These are phyloP conservation scores for Torulaspora delbrueckii DNA, from an alignment of 805 yeast species.

Conservation along the genomic window DNA sequence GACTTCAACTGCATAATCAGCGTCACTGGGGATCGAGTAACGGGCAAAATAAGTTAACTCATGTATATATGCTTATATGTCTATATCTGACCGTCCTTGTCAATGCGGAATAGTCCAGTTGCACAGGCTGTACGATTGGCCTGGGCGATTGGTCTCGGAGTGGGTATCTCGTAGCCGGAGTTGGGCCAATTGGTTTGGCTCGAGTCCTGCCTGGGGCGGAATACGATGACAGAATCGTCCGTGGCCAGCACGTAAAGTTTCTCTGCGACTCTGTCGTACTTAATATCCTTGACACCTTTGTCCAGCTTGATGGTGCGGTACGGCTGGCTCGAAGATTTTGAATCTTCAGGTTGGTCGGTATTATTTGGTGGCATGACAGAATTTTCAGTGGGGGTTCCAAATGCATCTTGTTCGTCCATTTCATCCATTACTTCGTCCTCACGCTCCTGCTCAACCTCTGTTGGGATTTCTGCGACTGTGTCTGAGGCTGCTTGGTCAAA, in stretches of 20 bases:
- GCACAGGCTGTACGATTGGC: neutral
- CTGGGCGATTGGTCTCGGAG: neutral
- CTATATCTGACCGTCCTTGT: neutral
- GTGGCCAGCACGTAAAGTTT: conserved; percentile 12
- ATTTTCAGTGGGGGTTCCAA: conserved; percentile 6
- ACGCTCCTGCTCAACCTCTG: neutral
- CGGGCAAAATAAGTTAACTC: neutral
- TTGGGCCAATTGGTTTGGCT: neutral
- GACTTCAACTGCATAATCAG: neutral
- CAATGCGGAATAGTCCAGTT: conserved; percentile 2
- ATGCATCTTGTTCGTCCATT: conserved; percentile 14
- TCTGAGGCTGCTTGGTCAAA: neutral
- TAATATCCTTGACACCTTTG: conserved; percentile 11
- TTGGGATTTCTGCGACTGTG: neutral
- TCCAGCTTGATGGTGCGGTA: conserved; percentile 13
- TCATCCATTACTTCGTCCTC: conserved; percentile 12
- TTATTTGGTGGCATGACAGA: neutral
- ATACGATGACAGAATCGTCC: conserved; percentile 16
- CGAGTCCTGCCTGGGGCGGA: neutral
- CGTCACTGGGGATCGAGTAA: neutral
- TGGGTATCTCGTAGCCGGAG: conserved; percentile 2
- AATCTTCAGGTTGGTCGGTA: neutral
- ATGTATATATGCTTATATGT: neutral
- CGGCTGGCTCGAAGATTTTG: neutral
- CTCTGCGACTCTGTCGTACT: conserved; percentile 9